These are phyloP conservation scores for Pseudogymnoascus sp. DNA, from an alignment of 2,329 filamentous ascomycete genomes.

Conservation along the genomic window DNA sequence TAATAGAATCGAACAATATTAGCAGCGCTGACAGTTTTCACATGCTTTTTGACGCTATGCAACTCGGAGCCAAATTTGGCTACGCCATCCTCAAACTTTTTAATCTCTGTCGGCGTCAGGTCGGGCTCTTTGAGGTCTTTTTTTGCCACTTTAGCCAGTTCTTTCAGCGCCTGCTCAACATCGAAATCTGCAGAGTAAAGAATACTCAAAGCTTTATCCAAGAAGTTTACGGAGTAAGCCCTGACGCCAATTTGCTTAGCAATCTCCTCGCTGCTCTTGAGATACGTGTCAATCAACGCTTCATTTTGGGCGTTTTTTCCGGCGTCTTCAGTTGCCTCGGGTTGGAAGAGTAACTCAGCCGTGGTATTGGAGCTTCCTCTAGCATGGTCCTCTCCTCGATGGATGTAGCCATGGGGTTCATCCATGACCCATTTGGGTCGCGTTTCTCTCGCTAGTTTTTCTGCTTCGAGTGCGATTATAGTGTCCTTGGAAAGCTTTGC, in stretches of 20 bases:
- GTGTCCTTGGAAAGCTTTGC: slow-evolving; percentile 72
- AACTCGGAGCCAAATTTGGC: slow-evolving; percentile 87
- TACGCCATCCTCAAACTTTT: slow-evolving; percentile 88
- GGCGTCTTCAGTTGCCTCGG: slow-evolving; percentile 46
- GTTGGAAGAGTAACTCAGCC: slow-evolving; percentile 68
- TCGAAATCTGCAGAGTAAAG: slow-evolving; percentile 68
- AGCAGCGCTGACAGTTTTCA: slow-evolving; percentile 71
- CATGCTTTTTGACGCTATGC: slow-evolving; percentile 71
- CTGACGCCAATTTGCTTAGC: slow-evolving; percentile 62
- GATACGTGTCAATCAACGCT: slow-evolving; percentile 64
- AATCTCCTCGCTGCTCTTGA: slow-evolving; percentile 51
- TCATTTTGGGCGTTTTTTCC: slow-evolving; percentile 30
- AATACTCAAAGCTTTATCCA: slow-evolving; percentile 72
- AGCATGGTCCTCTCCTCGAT: slow-evolving; percentile 67
- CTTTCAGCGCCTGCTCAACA: slow-evolving; percentile 58
- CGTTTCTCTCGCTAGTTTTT: slow-evolving; percentile 69
- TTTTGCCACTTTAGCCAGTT: slow-evolving; percentile 59
- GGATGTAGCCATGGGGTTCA: slow-evolving; percentile 76
- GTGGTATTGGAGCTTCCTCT: slow-evolving; percentile 68
- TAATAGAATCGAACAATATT: slow-evolving; percentile 92
- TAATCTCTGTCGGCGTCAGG: slow-evolving; percentile 66
- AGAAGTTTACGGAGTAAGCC: slow-evolving; percentile 71
- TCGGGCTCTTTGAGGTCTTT: slow-evolving; percentile 77
- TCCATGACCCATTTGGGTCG: slow-evolving; percentile 92
- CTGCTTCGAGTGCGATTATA: slow-evolving; percentile 68